A percentile compares a stretch with the other conserved stretches of the same genome.
Conservation (phyloP, 1,139 yeast genomes). For the Taiozyma sp. region DNA sequence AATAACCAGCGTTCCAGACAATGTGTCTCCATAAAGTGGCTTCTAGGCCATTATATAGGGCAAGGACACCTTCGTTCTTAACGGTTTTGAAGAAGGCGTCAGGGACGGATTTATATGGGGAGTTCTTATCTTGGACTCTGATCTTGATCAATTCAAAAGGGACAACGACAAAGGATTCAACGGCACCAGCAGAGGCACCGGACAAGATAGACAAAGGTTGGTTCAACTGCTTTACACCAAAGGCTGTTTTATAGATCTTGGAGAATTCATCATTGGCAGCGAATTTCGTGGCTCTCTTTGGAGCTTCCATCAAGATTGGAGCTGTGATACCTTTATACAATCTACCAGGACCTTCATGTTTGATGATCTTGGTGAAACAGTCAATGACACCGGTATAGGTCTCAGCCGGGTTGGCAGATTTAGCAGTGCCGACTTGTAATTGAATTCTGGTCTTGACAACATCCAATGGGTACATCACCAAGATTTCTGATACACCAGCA, state of each 20-base stretch:
- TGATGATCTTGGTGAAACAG: slow-evolving; percentile 76
- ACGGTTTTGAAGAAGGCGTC: slow-evolving; percentile 78
- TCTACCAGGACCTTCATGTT: slow-evolving; percentile 78
- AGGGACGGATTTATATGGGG: slow-evolving; percentile 79
- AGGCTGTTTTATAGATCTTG: slow-evolving; percentile 66
- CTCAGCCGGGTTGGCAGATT: slow-evolving; percentile 34
- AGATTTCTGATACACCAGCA: slow-evolving; percentile 96
- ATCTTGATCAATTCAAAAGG: slow-evolving; percentile 89
- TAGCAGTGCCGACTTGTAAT: slow-evolving; percentile 55
- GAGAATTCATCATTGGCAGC: slow-evolving; percentile 99
- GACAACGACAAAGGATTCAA: slow-evolving; percentile 93
- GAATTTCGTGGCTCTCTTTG: slow-evolving; percentile 95
- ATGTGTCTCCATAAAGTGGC: slow-evolving; percentile 97
- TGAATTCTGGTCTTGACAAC: slow-evolving; percentile 98
- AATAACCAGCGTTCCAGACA: slow-evolving; percentile 97
- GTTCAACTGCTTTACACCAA: slow-evolving; percentile 67
- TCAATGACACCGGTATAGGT: slow-evolving; percentile 76
- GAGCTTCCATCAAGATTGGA: slow-evolving; percentile 99
- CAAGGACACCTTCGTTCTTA: slow-evolving; percentile 70
- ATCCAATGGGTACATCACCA: slow-evolving; percentile 97
- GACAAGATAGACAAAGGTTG: slow-evolving; percentile 86
- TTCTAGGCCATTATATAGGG: slow-evolving; percentile 92
- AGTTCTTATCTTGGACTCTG: slow-evolving; percentile 83
- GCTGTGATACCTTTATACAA: slow-evolving; percentile 92
- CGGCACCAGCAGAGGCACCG: slow-evolving; percentile 98